A percentile compares a stretch with the other conserved stretches of the same genome.
phyloP scores from a whole-genome alignment of 2,329 filamentous ascomycete genomes.

The Ophiostoma sp. region DNA sequence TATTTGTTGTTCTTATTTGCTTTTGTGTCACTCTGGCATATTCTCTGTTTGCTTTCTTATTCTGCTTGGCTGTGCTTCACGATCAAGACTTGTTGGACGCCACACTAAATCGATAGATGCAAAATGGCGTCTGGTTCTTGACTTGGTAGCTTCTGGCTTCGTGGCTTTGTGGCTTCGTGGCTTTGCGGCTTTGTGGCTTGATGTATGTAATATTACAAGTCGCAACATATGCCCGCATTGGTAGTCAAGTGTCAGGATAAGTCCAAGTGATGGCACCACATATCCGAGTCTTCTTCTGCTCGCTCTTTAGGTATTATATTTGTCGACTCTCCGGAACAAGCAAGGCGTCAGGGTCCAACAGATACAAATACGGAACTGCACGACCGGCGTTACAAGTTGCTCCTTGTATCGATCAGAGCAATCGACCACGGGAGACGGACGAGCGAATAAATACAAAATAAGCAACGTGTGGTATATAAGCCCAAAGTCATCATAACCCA shows the following conservation, averaged over 20 bases:
- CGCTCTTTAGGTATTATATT: too few species aligned
- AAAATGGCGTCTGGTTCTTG: not conserved
- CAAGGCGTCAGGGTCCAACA: not conserved
- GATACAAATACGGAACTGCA: not conserved
- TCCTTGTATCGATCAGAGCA: not conserved
- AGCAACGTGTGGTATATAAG: too few species aligned
- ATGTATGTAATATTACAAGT: not conserved
- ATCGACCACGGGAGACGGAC: not conserved
- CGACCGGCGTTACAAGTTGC: not conserved
- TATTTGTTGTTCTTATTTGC: too few species aligned
- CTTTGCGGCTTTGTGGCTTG: too few species aligned
- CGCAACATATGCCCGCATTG: not conserved
- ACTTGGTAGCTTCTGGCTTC: not conserved
- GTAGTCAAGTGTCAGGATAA: not conserved
- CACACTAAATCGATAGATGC: not conserved
- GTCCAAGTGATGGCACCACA: too few species aligned
- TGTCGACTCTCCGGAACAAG: not conserved
- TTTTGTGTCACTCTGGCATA: not conserved
- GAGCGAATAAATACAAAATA: too few species aligned
- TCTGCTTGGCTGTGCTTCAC: not conserved
- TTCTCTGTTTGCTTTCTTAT: not conserved
- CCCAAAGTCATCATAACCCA: too few species aligned
- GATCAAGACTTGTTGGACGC: not conserved
- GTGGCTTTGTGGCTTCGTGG: not conserved
- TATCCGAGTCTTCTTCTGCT: too few species aligned